phyloP scores from a whole-genome alignment of 177 flowering plant species.

The Vitis hybrid region DNA sequence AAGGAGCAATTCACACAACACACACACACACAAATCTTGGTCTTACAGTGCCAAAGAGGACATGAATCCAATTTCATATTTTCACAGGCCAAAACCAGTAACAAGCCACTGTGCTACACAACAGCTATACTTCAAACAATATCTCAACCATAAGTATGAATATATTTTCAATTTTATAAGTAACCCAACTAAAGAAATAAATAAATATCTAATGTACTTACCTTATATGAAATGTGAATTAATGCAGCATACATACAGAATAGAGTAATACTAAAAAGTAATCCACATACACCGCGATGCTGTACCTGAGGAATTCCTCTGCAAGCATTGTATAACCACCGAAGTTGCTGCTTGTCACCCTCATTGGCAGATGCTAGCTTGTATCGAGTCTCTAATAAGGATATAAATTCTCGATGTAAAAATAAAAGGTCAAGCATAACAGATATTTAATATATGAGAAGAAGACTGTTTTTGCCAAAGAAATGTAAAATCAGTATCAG shows the following conservation, averaged over 20 bases:
- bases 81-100: no score
- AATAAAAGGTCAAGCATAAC: background rate
- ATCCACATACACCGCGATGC: background rate
- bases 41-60: no score
- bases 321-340: slow-evolving; percentile 18
- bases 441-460: background rate
- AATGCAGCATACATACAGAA: background rate
- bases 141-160: background rate
- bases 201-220: background rate
- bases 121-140: background rate
- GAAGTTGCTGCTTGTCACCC: slow-evolving; percentile 18
- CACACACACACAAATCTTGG: no score
- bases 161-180: background rate
- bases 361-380: slow-evolving; percentile 16
- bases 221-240: background rate
- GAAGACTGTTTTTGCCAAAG: background rate
- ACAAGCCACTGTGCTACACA: background rate
- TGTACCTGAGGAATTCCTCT: slow-evolving; percentile 24
- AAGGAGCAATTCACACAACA: no score
- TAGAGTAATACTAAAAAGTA: background rate
- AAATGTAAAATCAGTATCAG: background rate
- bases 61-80: no score
- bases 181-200: background rate
- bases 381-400: slow-evolving; percentile 10
- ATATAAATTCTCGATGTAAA: background rate